Conservation (phyloP, 108 stramenopile species). For the Conticribra weissflogii region DNA sequence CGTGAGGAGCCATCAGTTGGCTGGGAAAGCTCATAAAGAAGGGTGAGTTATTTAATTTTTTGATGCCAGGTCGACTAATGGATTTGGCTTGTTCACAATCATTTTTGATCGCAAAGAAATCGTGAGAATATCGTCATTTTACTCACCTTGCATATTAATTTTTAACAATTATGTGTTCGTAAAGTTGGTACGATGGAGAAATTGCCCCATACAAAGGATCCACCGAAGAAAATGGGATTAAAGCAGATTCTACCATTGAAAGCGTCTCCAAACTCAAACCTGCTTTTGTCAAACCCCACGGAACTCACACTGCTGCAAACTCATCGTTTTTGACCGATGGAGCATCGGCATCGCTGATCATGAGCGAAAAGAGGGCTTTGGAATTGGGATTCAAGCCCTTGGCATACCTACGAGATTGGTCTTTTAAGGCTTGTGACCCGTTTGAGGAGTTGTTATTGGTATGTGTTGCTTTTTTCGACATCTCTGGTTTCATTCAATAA, state of each 20-base stretch:
- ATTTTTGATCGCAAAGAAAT: no score
- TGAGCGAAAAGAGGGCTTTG: slow-evolving; percentile 94
- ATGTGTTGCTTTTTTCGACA: slow-evolving; percentile 1
- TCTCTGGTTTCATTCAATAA: no score
- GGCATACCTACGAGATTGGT: slow-evolving; percentile 92
- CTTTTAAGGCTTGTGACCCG: slow-evolving; percentile 96
- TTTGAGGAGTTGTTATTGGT: slow-evolving; percentile 96
- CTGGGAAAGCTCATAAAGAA: slow-evolving; percentile 91
- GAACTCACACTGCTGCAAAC: slow-evolving; percentile 99
- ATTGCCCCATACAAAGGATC: slow-evolving; percentile 88
- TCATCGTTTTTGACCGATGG: slow-evolving; percentile 97
- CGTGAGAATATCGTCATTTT: no score
- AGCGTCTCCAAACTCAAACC: slow-evolving; percentile 94
- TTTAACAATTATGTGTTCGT: not conserved
- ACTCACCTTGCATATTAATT: not conserved
- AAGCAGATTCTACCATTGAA: slow-evolving; percentile 92
- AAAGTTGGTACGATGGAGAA: slow-evolving; percentile 89
- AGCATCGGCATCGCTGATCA: slow-evolving; percentile 91
- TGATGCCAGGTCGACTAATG: no score
- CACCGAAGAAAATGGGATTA: slow-evolving; percentile 94
- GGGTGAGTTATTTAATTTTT: slow-evolving; percentile 45
- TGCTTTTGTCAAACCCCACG: slow-evolving; percentile 96
- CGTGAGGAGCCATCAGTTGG: slow-evolving; percentile 86
- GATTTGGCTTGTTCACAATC: no score
- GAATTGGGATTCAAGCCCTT: slow-evolving; percentile 95